Conservation (phyloP, 306 rosid species). For the Spatholobus suberectus region DNA sequence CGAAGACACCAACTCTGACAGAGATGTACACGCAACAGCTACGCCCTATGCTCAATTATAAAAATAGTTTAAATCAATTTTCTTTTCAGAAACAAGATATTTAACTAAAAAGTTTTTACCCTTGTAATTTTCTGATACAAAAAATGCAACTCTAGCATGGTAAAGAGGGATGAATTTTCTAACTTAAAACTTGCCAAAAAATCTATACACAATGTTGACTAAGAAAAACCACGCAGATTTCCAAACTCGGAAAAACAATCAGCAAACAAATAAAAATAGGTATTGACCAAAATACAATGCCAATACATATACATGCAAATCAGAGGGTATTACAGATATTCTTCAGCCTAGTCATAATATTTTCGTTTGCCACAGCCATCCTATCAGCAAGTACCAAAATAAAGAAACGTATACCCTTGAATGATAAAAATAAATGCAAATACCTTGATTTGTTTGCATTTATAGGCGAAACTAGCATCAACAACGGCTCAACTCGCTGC, state of each 20-base stretch:
- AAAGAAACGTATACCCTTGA: neutral
- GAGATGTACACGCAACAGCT: slow-evolving; percentile 4
- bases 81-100: neutral
- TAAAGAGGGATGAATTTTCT: neutral
- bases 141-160: neutral
- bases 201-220: neutral
- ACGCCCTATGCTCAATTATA: neutral
- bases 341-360: neutral
- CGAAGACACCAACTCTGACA: neutral
- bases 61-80: neutral
- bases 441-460: neutral
- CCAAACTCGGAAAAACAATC: neutral
- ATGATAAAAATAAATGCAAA: neutral
- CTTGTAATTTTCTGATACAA: neutral
- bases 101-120: neutral
- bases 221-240: neutral
- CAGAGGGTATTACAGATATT: neutral
- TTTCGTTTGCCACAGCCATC: neutral
- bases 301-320: neutral
- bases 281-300: neutral
- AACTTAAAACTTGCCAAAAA: neutral
- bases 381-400: neutral
- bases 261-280: neutral
- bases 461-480: slow-evolving; percentile 5
- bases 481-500: neutral